phyloP scores from a whole-genome alignment of 192 early-diverging fungal species.

The Backusella morwellensis region DNA sequence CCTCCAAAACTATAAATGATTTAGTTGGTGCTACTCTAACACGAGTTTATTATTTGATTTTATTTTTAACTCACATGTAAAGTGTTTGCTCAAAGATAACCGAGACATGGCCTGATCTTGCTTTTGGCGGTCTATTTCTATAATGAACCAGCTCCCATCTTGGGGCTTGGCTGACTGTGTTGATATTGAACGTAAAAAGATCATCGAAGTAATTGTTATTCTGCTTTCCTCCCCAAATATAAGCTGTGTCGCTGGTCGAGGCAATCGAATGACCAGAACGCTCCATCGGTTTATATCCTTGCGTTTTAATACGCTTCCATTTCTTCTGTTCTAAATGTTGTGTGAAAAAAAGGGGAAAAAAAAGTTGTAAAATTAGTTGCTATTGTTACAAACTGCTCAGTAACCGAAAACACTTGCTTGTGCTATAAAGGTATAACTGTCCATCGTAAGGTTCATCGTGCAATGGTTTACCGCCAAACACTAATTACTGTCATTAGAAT shows the following conservation, averaged over 20 bases:
- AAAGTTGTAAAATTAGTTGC: background rate
- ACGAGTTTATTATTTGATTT: background rate
- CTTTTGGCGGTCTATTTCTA: slow-evolving; percentile 14
- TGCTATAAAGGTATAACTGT: slow-evolving; percentile 32
- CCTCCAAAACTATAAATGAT: slow-evolving; percentile 48
- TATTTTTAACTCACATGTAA: slow-evolving; percentile 17
- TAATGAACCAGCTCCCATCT: slow-evolving; percentile 15
- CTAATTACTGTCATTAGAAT: slow-evolving; percentile 15
- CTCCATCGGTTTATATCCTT: slow-evolving; percentile 30
- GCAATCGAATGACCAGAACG: slow-evolving; percentile 47
- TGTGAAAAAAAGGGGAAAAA: no score
- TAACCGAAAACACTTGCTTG: slow-evolving; percentile 15
- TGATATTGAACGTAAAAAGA: slow-evolving; percentile 44
- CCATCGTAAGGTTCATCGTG: slow-evolving; percentile 30
- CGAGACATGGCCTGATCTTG: slow-evolving; percentile 22
- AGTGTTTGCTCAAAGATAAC: slow-evolving; percentile 19
- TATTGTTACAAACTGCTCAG: background rate
- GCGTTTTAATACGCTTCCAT: slow-evolving; percentile 37
- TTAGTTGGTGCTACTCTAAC: slow-evolving; percentile 2
- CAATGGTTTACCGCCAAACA: slow-evolving; percentile 34
- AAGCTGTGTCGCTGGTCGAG: slow-evolving; percentile 38
- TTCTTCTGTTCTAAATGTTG: slow-evolving; percentile 32
- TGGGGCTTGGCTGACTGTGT: background rate
- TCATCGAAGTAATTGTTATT: slow-evolving; percentile 42
- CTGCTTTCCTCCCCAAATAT: slow-evolving; percentile 43